These are phyloP conservation scores for Bipolaris oryzae DNA, from an alignment of 2,329 filamentous ascomycete genomes.

Conservation along the genomic window DNA sequence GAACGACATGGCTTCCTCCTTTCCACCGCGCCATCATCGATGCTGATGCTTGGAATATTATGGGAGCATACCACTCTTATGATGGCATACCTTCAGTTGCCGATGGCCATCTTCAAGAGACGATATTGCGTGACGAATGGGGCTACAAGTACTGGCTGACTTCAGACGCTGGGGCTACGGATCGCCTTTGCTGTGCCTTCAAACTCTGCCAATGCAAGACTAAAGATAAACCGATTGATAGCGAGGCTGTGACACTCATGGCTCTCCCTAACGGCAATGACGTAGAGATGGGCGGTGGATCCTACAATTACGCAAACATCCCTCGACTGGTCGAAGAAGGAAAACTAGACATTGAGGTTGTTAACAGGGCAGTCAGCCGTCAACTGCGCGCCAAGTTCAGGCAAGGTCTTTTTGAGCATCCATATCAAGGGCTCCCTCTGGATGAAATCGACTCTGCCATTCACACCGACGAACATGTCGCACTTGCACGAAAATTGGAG, in stretches of 20 bases:
- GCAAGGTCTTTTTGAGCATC: slow-evolving; percentile 73
- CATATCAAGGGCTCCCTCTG: slow-evolving; percentile 64
- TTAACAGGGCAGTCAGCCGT: slow-evolving; percentile 71
- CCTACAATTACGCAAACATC: slow-evolving; percentile 70
- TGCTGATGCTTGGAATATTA: slow-evolving; percentile 69
- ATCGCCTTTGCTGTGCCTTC: slow-evolving; percentile 69
- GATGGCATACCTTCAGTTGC: slow-evolving; percentile 73
- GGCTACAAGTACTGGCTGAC: slow-evolving; percentile 72
- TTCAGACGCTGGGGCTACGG: slow-evolving; percentile 72
- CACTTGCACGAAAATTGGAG: slow-evolving; percentile 68
- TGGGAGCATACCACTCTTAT: slow-evolving; percentile 77
- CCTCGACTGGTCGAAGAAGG: slow-evolving; percentile 67
- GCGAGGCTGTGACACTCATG: slow-evolving; percentile 67
- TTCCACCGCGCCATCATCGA: slow-evolving; percentile 76
- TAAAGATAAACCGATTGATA: slow-evolving; percentile 61
- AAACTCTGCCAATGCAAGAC: slow-evolving; percentile 62
- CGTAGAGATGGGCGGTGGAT: slow-evolving; percentile 78
- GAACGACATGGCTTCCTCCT: slow-evolving; percentile 61
- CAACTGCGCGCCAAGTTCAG: slow-evolving; percentile 71
- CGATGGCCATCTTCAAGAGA: slow-evolving; percentile 67
- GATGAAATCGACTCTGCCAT: slow-evolving; percentile 64
- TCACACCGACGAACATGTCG: slow-evolving; percentile 64
- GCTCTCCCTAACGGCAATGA: slow-evolving; percentile 72
- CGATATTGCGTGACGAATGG: slow-evolving; percentile 73
- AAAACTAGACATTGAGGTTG: slow-evolving; percentile 62